Evolutionary conservation across 345 rosid species (phyloP), one percentile per base, ranked within the genome.

Genomic region (Eucalyptus marginata): DNA sequence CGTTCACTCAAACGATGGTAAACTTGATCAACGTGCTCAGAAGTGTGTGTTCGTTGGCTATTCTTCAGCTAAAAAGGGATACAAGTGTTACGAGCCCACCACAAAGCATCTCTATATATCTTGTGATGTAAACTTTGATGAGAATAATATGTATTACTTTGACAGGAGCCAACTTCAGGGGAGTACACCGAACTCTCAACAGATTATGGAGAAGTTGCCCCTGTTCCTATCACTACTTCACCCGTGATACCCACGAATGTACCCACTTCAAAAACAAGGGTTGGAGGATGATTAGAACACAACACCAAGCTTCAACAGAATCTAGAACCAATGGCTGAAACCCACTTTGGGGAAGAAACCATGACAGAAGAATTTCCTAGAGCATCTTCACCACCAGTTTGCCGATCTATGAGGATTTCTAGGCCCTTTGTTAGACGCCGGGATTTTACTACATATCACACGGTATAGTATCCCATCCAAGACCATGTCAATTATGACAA

Each of bases 321-420:
- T 62, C 8, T 13, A 29, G 8, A 62, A 29, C 16, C 8, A 4
- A 62, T 29, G 17, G 29, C n/a, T 6, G 18, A 62, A 62, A 62
- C 33, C 13, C 33, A 29, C 33, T 62, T 0, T 31, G 1, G 40
- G 20, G 40, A 66, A 7, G 40, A 31, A n/a, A 31, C 36, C 36
- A 7, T 15, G 20, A n/a, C 22, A n/a, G 1, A 31, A n/a, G 36
- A 15, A 31, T n/a, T 31, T 14, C 10, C 5, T 2, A 0, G 2
- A 14, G 40, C 76, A n/a, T 66, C 5, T 7, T n/a, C 36, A 66
- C 79, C 40, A n/a, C 79, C 2, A 7, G 40, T 15, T 66, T 4
- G 6, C 10, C 0, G 0, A 66, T 66, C 79, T 31, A 66, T 7
- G 10, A n/a, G 40, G 36, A 31, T 66, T n/a, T 66, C 40, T 66